Conservation (phyloP, 352 stramenopile genomes). For the Globisporangium sylvaticum region DNA sequence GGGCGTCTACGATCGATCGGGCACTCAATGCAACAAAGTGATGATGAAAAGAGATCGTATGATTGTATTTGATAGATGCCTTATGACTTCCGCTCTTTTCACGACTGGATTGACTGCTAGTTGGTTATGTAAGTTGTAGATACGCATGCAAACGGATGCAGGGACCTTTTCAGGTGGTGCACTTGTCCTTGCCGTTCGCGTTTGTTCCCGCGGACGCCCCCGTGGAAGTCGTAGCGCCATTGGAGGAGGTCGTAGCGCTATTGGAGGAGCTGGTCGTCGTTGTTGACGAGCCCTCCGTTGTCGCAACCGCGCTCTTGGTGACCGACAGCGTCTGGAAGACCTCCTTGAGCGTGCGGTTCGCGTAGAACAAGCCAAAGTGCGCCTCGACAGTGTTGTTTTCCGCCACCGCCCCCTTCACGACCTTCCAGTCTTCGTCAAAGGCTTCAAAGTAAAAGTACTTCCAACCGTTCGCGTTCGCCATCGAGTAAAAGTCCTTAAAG, state of each 20-base stretch:
- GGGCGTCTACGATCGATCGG: neutral
- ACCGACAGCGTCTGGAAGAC: conserved; percentile 32
- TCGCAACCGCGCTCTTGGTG: neutral
- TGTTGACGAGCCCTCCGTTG: neutral
- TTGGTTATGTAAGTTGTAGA: neutral
- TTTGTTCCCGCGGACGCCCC: neutral
- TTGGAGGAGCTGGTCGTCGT: neutral
- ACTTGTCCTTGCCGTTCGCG: neutral
- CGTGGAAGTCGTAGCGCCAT: neutral
- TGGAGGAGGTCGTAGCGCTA: neutral
- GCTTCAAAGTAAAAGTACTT: conserved; percentile 71
- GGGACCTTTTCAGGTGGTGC: neutral
- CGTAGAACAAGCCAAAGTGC: conserved; percentile 55
- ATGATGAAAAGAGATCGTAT: neutral
- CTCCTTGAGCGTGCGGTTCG: conserved; percentile 41
- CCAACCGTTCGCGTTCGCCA: conserved; percentile 36
- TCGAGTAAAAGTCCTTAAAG: conserved; percentile 49
- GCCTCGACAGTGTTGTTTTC: conserved; percentile 48
- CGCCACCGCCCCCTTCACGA: conserved; percentile 10
- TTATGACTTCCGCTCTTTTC: neutral
- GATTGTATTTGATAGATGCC: neutral
- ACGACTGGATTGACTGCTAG: neutral
- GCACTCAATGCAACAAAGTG: neutral
- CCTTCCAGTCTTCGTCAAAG: conserved; percentile 66
- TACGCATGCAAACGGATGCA: neutral